Evolutionary conservation across 2,329 filamentous ascomycete species (phyloP).

Genomic region (Cordyceps cateniannulata): DNA sequence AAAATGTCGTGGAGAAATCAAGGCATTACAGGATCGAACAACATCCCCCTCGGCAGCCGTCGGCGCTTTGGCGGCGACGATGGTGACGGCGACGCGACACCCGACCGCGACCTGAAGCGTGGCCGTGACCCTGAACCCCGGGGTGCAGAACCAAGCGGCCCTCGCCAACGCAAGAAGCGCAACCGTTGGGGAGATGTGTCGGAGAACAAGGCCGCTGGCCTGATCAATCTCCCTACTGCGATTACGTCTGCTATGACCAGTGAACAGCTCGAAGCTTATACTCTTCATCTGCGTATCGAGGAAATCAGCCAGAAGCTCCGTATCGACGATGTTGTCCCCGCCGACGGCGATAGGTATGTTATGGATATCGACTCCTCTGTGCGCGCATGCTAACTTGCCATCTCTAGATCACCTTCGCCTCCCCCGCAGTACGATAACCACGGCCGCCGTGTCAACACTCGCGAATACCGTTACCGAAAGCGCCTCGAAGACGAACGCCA

Average conservation of each 20-base stretch:
- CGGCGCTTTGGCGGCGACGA: constrained; percentile 69
- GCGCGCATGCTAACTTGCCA: constrained; percentile 5
- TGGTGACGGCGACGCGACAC: constrained; percentile 23
- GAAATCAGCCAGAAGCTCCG: constrained; percentile 99
- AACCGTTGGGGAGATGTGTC: constrained; percentile 97
- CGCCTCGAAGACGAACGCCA: constrained; percentile 97
- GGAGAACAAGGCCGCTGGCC: constrained; percentile 95
- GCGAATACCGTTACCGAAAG: constrained; percentile 98
- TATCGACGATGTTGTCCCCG: constrained; percentile 97
- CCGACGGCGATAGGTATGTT: constrained; percentile 85
- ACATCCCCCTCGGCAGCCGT: constrained; percentile 85
- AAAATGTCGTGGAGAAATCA: constrained; percentile 63
- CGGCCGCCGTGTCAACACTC: constrained; percentile 96
- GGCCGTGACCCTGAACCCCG: constrained; percentile 86
- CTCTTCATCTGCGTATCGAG: constrained; percentile 91
- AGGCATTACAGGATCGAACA: constrained; percentile 96
- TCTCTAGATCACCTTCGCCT: constrained; percentile 79
- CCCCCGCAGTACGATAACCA: constrained; percentile 98
- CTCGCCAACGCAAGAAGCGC: constrained; percentile 90
- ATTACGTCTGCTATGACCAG: constrained; percentile 98
- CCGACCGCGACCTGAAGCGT: constrained; percentile 62
- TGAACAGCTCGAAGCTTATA: constrained; percentile 96
- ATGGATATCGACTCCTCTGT: not conserved
- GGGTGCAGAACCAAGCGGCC: constrained; percentile 59
- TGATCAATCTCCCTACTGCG: constrained; percentile 95